Evolutionary conservation across 148 eudicot genomes (phyloP), one percentile per base, ranked within the genome.

Genomic region (Rhododendron henanense): DNA sequence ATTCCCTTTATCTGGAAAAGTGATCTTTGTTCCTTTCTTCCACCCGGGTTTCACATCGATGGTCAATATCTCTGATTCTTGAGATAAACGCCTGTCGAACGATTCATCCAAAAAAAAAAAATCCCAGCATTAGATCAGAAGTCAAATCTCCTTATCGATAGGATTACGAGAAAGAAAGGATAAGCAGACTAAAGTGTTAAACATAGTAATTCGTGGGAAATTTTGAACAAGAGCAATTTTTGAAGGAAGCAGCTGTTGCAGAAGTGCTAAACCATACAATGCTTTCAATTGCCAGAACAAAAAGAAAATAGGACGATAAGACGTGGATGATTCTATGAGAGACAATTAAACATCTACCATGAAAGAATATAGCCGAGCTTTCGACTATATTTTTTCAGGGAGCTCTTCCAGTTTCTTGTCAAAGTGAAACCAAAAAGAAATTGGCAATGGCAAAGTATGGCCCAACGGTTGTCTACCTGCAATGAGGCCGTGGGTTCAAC

Each of bases 11-110:
- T 95, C 97, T 1, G 90, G 92, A 61, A 96, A 95, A 3, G 99
- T 96, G 53, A 96, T 94, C 93, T 95, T 94, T 10, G 98, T 96
- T 76, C 98, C 98, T 57, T 96, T 95, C 79, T 95, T 96, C 99
- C 98, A 96, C 19, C 99, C 98, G 0, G 97, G 97, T 82, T 95
- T 95, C 82, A 94, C 91, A 28, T 93, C 95, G 10, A 95, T 94
- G 10, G 93, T 88, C 18, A 95, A 84, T 50, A 95, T 85, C 79
- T 95, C 98, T 4, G 96, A 81, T 78, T 95, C 98, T 11, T 93
- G 87, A 35, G 45, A 74, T 65, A 88, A 67, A 33, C 83, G 89
- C 48, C 98, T 95, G 90, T 65, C 16, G 6, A 39, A 10, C 63
- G 23, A 21, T 79, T 44, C 71, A 37, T 87, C 44, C 79, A 78